phyloP scores from a whole-genome alignment of 2,329 filamentous ascomycete genomes.

The Exophiala alcalophila region DNA sequence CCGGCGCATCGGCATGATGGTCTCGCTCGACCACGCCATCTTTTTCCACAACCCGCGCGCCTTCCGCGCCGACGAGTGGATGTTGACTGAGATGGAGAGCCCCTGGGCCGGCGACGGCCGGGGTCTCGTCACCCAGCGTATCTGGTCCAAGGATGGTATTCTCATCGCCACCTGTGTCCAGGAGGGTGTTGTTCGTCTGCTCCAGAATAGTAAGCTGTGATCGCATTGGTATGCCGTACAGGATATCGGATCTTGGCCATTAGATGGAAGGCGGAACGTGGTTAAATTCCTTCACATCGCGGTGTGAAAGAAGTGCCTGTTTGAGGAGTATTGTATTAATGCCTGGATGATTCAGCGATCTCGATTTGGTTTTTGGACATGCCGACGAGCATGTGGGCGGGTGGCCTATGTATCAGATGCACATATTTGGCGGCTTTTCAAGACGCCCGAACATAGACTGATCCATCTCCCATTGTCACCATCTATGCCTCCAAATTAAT shows the following conservation, averaged over 20 bases:
- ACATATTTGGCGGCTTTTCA: no score
- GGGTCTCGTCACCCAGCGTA: slow-evolving; percentile 48
- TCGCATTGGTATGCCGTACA: slow-evolving; percentile 2
- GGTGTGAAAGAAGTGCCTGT: no score
- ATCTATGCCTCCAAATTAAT: slow-evolving; percentile 75
- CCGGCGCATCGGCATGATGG: slow-evolving; percentile 48
- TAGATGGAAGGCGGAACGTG: no score
- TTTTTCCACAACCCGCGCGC: slow-evolving; percentile 51
- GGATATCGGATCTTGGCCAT: no score
- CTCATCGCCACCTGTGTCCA: slow-evolving; percentile 52
- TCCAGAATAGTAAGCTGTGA: slow-evolving; percentile 39
- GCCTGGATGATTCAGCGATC: no score
- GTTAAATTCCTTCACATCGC: no score
- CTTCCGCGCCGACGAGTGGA: slow-evolving; percentile 52
- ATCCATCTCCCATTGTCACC: neutral
- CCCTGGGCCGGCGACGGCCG: slow-evolving; percentile 52
- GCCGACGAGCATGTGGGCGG: no score
- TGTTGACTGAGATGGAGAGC: slow-evolving; percentile 50
- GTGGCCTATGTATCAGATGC: no score
- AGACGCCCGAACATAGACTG: no score
- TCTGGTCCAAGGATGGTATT: slow-evolving; percentile 49
- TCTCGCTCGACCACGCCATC: slow-evolving; percentile 51
- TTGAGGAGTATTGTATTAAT: no score
- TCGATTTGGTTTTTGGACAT: no score
- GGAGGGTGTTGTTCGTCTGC: slow-evolving; percentile 49